These are phyloP conservation scores for Ceratocystis albifundus DNA, from an alignment of 2,329 filamentous ascomycete genomes.

Conservation along the genomic window DNA sequence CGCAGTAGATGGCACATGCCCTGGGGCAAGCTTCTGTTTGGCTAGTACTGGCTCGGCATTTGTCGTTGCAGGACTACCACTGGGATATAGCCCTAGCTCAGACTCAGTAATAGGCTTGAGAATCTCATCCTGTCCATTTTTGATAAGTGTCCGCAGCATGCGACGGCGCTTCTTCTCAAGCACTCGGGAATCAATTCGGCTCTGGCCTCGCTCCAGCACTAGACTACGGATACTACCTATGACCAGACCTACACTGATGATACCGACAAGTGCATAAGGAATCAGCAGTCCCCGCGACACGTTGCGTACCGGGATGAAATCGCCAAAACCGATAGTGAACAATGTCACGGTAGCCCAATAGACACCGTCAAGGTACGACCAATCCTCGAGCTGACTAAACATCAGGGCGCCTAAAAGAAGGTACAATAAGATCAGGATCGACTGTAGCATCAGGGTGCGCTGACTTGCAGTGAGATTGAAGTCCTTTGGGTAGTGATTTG, in stretches of 20 bases:
- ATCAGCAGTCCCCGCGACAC: slow-evolving; percentile 62
- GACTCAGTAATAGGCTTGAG: slow-evolving; percentile 38
- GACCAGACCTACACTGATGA: slow-evolving; percentile 74
- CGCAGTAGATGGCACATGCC: background rate
- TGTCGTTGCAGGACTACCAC: slow-evolving; percentile 23
- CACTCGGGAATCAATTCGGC: slow-evolving; percentile 44
- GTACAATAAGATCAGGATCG: slow-evolving; percentile 74
- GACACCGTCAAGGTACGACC: slow-evolving; percentile 64
- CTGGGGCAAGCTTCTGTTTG: background rate
- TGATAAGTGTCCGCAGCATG: slow-evolving; percentile 37
- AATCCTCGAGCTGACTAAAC: slow-evolving; percentile 60
- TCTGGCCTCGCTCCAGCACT: slow-evolving; percentile 46
- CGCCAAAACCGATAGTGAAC: slow-evolving; percentile 54
- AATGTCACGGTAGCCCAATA: slow-evolving; percentile 69
- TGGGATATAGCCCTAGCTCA: background rate
- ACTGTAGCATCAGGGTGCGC: slow-evolving; percentile 80
- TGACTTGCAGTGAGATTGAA: slow-evolving; percentile 71
- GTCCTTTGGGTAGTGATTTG: slow-evolving; percentile 60
- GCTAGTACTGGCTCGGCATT: background rate
- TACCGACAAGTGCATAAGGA: slow-evolving; percentile 71
- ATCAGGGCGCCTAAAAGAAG: slow-evolving; percentile 64
- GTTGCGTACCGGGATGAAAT: slow-evolving; percentile 38
- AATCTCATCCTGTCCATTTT: slow-evolving; percentile 37
- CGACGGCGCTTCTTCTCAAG: slow-evolving; percentile 47
- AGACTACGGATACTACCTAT: slow-evolving; percentile 65